Conservation (phyloP, 2,329 filamentous ascomycete species). For the Fusarium multiceps region DNA sequence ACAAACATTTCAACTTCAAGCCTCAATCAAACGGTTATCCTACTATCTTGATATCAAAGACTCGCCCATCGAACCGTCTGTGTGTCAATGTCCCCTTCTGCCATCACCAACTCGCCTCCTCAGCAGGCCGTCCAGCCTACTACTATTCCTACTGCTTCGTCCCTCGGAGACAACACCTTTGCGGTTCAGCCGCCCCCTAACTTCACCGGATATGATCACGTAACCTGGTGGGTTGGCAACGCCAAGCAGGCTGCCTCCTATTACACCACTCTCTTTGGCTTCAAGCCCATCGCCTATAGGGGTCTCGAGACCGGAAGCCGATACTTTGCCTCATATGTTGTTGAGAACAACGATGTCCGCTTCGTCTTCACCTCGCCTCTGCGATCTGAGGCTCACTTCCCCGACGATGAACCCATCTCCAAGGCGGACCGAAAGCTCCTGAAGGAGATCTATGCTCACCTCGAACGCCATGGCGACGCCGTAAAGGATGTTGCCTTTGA, state of each 20-base stretch:
- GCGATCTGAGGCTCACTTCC: slow-evolving; percentile 67
- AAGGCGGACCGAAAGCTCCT: slow-evolving; percentile 73
- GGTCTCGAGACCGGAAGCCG: slow-evolving; percentile 90
- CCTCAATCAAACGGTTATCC: slow-evolving; percentile 10
- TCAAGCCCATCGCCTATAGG: slow-evolving; percentile 82
- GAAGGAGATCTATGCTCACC: slow-evolving; percentile 81
- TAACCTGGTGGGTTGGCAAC: slow-evolving; percentile 97
- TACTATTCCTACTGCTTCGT: slow-evolving; percentile 44
- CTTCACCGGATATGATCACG: slow-evolving; percentile 90
- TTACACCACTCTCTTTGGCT: slow-evolving; percentile 89
- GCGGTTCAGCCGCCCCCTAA: slow-evolving; percentile 64
- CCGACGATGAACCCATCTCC: slow-evolving; percentile 70
- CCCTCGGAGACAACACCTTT: slow-evolving; percentile 59
- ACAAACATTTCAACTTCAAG: slow-evolving; percentile 22
- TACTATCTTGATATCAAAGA: slow-evolving; percentile 21
- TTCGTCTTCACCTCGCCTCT: slow-evolving; percentile 89
- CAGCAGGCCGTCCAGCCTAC: slow-evolving; percentile 57
- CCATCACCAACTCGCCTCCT: slow-evolving; percentile 62
- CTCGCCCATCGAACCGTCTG: slow-evolving; percentile 31
- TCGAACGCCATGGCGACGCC: slow-evolving; percentile 89
- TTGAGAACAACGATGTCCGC: slow-evolving; percentile 78
- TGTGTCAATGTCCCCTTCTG: slow-evolving; percentile 68
- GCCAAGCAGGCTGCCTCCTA: slow-evolving; percentile 94
- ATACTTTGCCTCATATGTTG: slow-evolving; percentile 84
- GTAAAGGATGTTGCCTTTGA: slow-evolving; percentile 97